Evolutionary conservation across 2,329 filamentous ascomycete species (phyloP).

Genomic region (Penicillium sp.): DNA sequence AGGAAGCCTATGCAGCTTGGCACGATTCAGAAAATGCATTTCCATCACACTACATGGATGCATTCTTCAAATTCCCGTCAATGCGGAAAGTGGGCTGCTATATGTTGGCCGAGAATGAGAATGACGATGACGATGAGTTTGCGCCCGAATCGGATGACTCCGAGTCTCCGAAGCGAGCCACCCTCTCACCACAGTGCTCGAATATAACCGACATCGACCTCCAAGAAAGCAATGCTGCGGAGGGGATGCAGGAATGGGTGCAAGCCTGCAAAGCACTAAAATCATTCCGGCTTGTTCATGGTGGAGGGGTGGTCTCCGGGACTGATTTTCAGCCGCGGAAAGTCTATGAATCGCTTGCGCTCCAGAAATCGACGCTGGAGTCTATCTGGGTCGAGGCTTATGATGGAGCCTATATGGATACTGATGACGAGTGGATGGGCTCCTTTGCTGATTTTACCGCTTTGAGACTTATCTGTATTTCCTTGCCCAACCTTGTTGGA

Average conservation of each 20-base stretch:
- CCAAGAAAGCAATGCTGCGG: not conserved
- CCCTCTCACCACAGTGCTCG: not conserved
- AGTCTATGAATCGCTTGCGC: not conserved
- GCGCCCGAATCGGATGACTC: not conserved
- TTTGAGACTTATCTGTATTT: not conserved
- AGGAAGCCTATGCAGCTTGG: not conserved
- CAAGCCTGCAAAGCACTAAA: not conserved
- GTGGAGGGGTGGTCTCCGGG: not conserved
- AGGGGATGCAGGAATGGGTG: not conserved
- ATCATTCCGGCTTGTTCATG: not conserved
- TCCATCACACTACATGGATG: not conserved
- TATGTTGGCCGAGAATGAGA: not conserved
- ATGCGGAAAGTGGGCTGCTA: not conserved
- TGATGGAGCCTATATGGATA: not conserved
- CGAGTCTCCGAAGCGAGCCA: not conserved
- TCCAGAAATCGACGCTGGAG: not conserved
- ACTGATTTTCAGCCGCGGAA: not conserved
- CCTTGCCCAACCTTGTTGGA: not conserved
- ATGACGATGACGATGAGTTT: not conserved
- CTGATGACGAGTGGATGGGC: not conserved
- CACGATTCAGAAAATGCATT: not conserved
- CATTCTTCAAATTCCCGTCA: not conserved
- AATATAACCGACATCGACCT: not conserved
- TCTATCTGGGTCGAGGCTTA: not conserved
- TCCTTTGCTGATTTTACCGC: not conserved